Conservation (phyloP, 2,329 filamentous ascomycete genomes). For the Neodidymelliopsis sp. region DNA sequence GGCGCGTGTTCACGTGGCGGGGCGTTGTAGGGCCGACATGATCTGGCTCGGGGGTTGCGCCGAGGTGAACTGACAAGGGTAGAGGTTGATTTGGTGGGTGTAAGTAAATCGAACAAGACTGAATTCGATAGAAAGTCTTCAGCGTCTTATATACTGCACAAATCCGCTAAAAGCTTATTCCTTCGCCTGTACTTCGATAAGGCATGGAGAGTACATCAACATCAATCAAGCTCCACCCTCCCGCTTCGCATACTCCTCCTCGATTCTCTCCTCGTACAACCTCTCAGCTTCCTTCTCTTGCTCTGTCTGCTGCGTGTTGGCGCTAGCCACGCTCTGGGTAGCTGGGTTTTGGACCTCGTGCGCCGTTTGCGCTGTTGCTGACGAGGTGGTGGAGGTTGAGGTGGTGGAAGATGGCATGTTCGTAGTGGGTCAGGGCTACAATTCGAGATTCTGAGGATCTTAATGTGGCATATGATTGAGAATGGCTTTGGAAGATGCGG, state of each 20-base stretch:
- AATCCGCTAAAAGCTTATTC: no score
- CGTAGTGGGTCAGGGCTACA: no score
- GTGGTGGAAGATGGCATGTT: not conserved
- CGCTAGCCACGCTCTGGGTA: slow-evolving; percentile 39
- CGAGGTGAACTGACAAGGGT: no score
- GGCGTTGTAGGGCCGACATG: not conserved
- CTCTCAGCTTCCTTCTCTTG: slow-evolving; percentile 43
- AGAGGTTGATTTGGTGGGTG: no score
- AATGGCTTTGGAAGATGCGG: no score
- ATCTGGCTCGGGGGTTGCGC: not conserved
- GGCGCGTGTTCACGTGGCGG: not conserved
- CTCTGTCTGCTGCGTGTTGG: slow-evolving; percentile 17
- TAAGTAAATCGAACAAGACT: no score
- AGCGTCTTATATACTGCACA: no score
- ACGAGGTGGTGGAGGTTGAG: slow-evolving; percentile 16
- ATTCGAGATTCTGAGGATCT: no score
- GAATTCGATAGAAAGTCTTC: not conserved
- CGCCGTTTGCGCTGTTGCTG: slow-evolving; percentile 34
- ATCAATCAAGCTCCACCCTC: slow-evolving; percentile 45
- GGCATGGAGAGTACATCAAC: not conserved
- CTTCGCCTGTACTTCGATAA: no score
- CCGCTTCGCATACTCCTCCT: slow-evolving; percentile 51
- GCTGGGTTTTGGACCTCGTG: slow-evolving; percentile 31
- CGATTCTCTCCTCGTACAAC: slow-evolving; percentile 49
- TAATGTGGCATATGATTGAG: no score